Evolutionary conservation across 441 rosid species (phyloP).

Genomic region (Metrosideros polymorpha): DNA sequence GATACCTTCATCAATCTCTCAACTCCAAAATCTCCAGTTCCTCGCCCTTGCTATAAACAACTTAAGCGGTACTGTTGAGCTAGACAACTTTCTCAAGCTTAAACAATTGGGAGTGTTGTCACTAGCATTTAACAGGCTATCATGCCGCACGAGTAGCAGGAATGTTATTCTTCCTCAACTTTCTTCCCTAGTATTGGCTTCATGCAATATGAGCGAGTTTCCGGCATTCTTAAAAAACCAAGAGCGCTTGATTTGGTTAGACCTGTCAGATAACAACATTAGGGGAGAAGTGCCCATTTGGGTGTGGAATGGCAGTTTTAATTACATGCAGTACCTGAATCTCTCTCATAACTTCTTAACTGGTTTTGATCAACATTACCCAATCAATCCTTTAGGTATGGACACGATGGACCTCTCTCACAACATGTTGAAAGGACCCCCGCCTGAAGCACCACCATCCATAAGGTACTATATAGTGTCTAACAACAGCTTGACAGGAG

Average conservation of each 20-base stretch:
- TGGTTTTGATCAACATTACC: too few species aligned
- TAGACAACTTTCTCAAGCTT: neutral
- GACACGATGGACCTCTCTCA: neutral
- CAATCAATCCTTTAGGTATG: too few species aligned
- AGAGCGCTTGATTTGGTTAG: neutral
- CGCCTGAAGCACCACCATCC: neutral
- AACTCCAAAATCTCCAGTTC: neutral
- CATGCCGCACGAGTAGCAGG: neutral
- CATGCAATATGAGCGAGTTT: neutral
- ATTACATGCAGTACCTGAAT: neutral
- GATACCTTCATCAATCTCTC: neutral
- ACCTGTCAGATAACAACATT: neutral
- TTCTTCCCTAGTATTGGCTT: neutral
- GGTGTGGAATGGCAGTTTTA: neutral
- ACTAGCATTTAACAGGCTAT: neutral
- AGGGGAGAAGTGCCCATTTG: neutral
- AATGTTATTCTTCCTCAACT: neutral
- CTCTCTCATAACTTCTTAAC: neutral
- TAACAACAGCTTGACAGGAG: neutral
- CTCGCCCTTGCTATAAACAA: fast-evolving
- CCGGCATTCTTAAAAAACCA: neutral
- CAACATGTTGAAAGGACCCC: neutral
- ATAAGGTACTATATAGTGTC: too few species aligned
- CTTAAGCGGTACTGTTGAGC: neutral
- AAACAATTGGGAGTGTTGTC: neutral